Evolutionary conservation across 176 grass and related monocot genomes (phyloP), one percentile per base, ranked within the genome.

Genomic region (Eleusine indica): DNA sequence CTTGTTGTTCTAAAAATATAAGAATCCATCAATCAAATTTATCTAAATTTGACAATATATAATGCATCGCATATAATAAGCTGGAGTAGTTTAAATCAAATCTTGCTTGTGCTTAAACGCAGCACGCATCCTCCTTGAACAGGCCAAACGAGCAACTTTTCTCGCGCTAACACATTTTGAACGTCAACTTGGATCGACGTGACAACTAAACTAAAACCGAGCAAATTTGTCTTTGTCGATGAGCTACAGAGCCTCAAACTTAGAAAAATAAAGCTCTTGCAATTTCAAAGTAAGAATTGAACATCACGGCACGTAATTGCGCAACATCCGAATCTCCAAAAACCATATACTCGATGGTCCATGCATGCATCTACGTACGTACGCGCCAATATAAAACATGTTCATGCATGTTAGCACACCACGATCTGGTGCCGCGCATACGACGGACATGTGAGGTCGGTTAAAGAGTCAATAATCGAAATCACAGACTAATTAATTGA

Each of bases 371-470:
- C 18, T 62, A 28, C n/a, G 57, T 41, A 75, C 74, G 22, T 28
- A 47, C 7, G 16, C 52, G 52, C 48, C 11, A 15, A 52, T 15
- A 15, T 52, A 52, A 52, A 52, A 52, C 49, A 56, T 6, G 52
- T 9, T 15, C 22, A 29, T 66, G 30, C 64, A 66, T 66, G 64
- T 22, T 60, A 21, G 47, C 42, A 8, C 60, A 66, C 47, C 60
- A 66, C 47, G 61, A 21, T 48, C 2, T 66, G 15, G 7, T 16
- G 63, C 44, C 77, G 53, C 15, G 46, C 44, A 38, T 65, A 61
- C 43, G 47, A 79, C 76, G 66, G 29, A 49, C 80, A 73, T 51
- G 70, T 82, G 80, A 74, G 54, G 57, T 42, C n/a, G 68, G 69
- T 73, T 73, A 18, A 18, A 13, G 42, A 32, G 42, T 25, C 49